Evolutionary conservation across 2,329 filamentous ascomycete genomes (phyloP), one percentile per base, ranked within the genome.

Genomic region (Tolypocladium pustulatum): DNA sequence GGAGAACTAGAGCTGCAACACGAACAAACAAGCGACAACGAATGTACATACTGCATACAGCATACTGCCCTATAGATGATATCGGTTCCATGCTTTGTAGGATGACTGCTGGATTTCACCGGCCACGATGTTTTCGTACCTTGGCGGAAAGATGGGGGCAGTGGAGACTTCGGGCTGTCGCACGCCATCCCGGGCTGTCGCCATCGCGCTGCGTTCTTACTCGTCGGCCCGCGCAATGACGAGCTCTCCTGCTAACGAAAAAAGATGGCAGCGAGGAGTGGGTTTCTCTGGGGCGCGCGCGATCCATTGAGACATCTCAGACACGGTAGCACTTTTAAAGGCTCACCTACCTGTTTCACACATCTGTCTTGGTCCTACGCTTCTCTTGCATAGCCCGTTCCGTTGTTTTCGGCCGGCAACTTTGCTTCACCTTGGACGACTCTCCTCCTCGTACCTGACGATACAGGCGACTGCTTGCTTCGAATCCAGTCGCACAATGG

Each of bases 121-220:
- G n/a, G n/a, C n/a, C n/a, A n/a, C n/a, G n/a, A 43, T 25, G 22
- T 7, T 41, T 27, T 10, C 15, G 46, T 51, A 32, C 46, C 15
- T 30, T 3, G 46, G 15, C 17, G 25, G 27, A 51, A 10, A 20
- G 46, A 53, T 53, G 49, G 49, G 30, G 20, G 30, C 22, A 10
- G 49, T 53, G 49, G 49, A 22, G 49, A 12, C 58, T 57, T 62
- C 62, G 61, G 62, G 57, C 58, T 66, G 65, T 66, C 65, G 65
- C 64, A 34, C 55, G 40, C 58, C 25, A 37, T 40, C 46, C 54
- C 62, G 61, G 62, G 56, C 55, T 66, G 65, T 66, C 65, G 65
- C 64, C 65, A 66, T 66, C 61, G 54, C 56, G 56, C 55, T 41
- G 59, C 59, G 54, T 56, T 55, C 61, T 62, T 58, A 63, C 59